These are phyloP conservation scores for Cladophialophora bantiana DNA, from an alignment of 2,329 filamentous ascomycete species.

Conservation along the genomic window DNA sequence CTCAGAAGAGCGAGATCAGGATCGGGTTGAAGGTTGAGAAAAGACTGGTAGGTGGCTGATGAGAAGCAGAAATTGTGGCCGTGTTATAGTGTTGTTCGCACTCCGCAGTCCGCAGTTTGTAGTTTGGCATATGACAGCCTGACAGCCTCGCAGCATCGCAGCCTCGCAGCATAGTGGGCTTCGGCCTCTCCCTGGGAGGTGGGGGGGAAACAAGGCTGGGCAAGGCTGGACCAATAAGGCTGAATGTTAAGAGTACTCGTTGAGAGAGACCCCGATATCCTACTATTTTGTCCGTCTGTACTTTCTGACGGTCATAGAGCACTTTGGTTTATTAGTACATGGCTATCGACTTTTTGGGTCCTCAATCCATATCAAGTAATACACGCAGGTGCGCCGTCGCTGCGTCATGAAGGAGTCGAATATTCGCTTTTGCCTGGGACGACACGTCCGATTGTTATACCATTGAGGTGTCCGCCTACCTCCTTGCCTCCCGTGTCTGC, in stretches of 20 bases:
- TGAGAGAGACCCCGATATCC: neutral
- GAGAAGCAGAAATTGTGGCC: neutral
- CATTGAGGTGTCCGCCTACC: conserved; percentile 30
- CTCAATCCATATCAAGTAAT: conserved; percentile 17
- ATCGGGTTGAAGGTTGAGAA: neutral
- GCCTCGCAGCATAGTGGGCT: neutral
- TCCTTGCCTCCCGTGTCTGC: conserved; percentile 46
- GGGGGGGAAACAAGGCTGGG: too few relatives aligned
- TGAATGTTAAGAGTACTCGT: neutral
- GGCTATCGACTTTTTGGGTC: conserved; percentile 24
- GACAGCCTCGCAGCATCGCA: neutral
- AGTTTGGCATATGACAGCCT: neutral
- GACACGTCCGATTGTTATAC: neutral
- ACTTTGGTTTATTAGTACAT: conserved; percentile 17
- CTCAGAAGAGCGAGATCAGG: neutral
- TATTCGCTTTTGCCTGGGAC: conserved; percentile 8
- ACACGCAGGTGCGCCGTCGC: conserved; percentile 26
- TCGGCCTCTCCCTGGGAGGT: too few relatives aligned
- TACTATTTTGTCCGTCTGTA: conserved; percentile 1
- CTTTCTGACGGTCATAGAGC: neutral
- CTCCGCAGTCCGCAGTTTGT: neutral
- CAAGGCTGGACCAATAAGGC: neutral
- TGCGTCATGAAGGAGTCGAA: conserved; percentile 29
- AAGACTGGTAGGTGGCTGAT: neutral
- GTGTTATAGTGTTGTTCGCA: conserved; percentile 5